Percentiles rank a stretch among this genome's conserved stretches.
These are phyloP conservation scores for Circinella minor DNA, from an alignment of 371 early-diverging fungal species.

Conservation along the genomic window DNA sequence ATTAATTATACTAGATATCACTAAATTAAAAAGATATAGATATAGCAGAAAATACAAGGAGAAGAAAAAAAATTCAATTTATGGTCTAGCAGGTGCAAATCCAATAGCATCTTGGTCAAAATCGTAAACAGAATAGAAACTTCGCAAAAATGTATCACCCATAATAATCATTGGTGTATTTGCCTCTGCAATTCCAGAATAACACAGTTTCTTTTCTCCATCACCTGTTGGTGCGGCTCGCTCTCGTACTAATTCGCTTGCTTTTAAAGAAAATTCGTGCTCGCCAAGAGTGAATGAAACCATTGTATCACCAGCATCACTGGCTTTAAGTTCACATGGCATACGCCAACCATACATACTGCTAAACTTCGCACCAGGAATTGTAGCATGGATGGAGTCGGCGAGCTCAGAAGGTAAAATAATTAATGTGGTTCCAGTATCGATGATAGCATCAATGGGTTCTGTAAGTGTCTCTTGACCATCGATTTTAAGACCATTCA, in stretches of 20 bases:
- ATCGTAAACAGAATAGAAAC: conserved; percentile 37
- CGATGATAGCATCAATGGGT: conserved; percentile 39
- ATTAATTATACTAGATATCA: no score
- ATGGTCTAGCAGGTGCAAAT: conserved; percentile 29
- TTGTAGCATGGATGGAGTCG: conserved; percentile 41
- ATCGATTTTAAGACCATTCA: conserved; percentile 42
- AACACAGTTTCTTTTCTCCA: conserved; percentile 26
- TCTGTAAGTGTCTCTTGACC: conserved; percentile 18
- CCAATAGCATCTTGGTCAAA: conserved; percentile 29
- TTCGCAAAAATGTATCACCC: conserved; percentile 42
- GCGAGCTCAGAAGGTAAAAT: conserved; percentile 38
- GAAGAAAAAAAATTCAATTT: neutral
- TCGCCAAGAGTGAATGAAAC: conserved; percentile 26
- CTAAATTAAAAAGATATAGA: no score
- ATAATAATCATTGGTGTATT: conserved; percentile 30
- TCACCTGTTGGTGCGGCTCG: conserved; percentile 15
- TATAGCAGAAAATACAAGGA: neutral
- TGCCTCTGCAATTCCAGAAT: conserved; percentile 41
- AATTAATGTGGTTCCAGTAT: conserved; percentile 42
- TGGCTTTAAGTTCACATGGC: conserved; percentile 35
- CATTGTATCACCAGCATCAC: conserved; percentile 11
- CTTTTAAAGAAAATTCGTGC: conserved; percentile 20
- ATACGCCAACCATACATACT: conserved; percentile 45
- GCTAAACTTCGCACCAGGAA: conserved; percentile 42
- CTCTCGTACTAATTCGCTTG: conserved; percentile 30